Conservation (phyloP, 768 basidiomycete genomes). For the Boletus vermiculosoides region DNA sequence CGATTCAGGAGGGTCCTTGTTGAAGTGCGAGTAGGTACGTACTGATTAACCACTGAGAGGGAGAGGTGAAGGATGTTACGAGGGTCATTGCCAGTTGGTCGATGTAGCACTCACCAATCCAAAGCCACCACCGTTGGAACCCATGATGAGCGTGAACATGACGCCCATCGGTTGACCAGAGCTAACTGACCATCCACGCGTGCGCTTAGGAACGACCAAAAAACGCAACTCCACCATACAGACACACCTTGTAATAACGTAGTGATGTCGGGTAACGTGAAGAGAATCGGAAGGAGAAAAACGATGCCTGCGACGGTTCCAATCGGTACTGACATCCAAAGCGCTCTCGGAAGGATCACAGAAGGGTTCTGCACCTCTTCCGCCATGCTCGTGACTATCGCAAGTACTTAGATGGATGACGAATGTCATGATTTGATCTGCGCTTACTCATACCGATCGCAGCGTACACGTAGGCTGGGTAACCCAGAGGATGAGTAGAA, state of each 20-base stretch:
- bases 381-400: slow-evolving; percentile 58
- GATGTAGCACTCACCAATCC: slow-evolving; percentile 45
- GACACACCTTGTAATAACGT: slow-evolving; percentile 50
- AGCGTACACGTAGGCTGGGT: slow-evolving; percentile 51
- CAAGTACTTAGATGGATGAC: slow-evolving; percentile 2
- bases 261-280: slow-evolving; percentile 58
- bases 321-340: slow-evolving; percentile 54
- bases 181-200: slow-evolving; percentile 37
- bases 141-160: slow-evolving; percentile 62
- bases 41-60: slow-evolving; percentile 43
- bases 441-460: slow-evolving; percentile 61
- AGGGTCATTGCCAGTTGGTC: slow-evolving; percentile 1
- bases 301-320: slow-evolving; percentile 49
- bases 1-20: neutral
- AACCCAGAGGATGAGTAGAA: slow-evolving; percentile 15
- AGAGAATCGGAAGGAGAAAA: slow-evolving; percentile 61
- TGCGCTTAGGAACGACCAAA: slow-evolving; percentile 3
- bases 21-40: slow-evolving; percentile 8
- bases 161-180: slow-evolving; percentile 64
- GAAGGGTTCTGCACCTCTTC: slow-evolving; percentile 65
- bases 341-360: slow-evolving; percentile 52
- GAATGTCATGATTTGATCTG: neutral
- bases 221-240: neutral
- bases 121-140: slow-evolving; percentile 59
- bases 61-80: neutral